Conservation (phyloP, 768 basidiomycete species). For the Hygrophoropsis aurantiaca region DNA sequence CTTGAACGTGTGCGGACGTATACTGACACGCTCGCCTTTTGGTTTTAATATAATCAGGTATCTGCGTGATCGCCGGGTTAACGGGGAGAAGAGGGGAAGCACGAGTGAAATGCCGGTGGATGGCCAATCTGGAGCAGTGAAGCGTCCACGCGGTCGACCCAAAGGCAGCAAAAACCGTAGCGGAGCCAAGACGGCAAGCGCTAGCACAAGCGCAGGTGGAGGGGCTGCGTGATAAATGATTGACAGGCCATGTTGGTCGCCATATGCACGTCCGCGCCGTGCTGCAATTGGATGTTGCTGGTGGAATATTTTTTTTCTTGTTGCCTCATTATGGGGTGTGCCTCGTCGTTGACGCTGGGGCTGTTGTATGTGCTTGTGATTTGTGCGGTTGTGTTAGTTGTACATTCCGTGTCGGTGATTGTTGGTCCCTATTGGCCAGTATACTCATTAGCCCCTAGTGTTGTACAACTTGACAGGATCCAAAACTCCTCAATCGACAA, state of each 20-base stretch:
- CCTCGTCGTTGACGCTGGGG: background rate
- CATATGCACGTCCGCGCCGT: background rate
- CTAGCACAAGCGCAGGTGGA: conserved; percentile 12
- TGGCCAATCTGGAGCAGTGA: conserved; percentile 30
- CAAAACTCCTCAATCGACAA: too few species aligned
- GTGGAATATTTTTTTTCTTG: background rate
- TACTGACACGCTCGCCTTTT: background rate
- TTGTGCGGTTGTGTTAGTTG: background rate
- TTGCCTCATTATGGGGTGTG: background rate
- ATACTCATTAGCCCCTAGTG: too few species aligned
- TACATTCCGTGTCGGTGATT: too few species aligned
- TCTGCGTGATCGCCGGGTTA: conserved; percentile 60
- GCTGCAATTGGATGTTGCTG: background rate
- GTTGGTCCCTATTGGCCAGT: too few species aligned
- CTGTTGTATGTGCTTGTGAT: background rate
- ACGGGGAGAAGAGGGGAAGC: conserved; percentile 39
- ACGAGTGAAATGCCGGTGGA: conserved; percentile 26
- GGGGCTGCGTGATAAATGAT: conserved; percentile 2
- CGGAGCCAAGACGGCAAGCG: conserved; percentile 9
- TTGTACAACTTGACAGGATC: too few species aligned
- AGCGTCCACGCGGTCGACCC: conserved; percentile 64
- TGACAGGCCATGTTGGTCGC: background rate
- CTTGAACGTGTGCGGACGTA: background rate
- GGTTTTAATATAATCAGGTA: conserved; percentile 41
- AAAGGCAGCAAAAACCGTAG: conserved; percentile 66